Percentiles rank a stretch among this genome's conserved stretches.
These are phyloP conservation scores for Tricholoma sp. DNA, from an alignment of 768 basidiomycete species.

Conservation along the genomic window DNA sequence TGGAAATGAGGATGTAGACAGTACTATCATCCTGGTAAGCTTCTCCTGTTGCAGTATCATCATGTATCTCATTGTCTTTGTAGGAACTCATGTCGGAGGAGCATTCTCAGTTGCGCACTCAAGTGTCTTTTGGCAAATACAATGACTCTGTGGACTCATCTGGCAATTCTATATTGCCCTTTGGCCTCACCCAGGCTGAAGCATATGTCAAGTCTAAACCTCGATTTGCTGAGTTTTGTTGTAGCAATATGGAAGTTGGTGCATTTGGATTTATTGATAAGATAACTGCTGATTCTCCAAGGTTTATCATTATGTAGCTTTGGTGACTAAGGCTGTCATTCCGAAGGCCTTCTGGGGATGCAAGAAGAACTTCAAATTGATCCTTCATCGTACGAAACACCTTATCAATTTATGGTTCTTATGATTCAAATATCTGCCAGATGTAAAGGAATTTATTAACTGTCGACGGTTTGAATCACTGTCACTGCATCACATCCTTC, in stretches of 20 bases:
- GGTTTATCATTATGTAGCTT: slow-evolving; percentile 66
- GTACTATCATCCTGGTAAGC: slow-evolving; percentile 57
- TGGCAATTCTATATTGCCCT: slow-evolving; percentile 39
- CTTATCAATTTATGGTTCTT: not conserved
- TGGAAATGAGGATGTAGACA: slow-evolving; percentile 45
- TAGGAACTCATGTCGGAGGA: slow-evolving; percentile 78
- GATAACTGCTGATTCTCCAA: slow-evolving; percentile 22
- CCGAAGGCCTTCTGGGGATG: slow-evolving; percentile 81
- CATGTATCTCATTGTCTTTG: slow-evolving; percentile 1
- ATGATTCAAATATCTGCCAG: slow-evolving; percentile 31
- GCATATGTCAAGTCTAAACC: slow-evolving; percentile 53
- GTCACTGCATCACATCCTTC: slow-evolving; percentile 70
- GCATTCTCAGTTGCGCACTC: slow-evolving; percentile 50
- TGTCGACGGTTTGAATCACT: slow-evolving; percentile 79
- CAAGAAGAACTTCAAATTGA: slow-evolving; percentile 51
- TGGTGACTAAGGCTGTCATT: slow-evolving; percentile 64
- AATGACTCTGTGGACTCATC: slow-evolving; percentile 51
- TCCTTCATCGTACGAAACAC: slow-evolving; percentile 47
- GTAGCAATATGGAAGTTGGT: slow-evolving; percentile 56
- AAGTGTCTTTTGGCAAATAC: slow-evolving; percentile 30
- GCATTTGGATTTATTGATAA: not conserved
- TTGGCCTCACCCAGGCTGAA: slow-evolving; percentile 43
- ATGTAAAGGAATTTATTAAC: slow-evolving; percentile 67
- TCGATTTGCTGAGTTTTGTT: slow-evolving; percentile 75
- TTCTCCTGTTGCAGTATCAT: not conserved